Base-by-base conservation (phyloP, 1,284 basidiomycete species). In the Thecaphora thlaspeos region DNA sequence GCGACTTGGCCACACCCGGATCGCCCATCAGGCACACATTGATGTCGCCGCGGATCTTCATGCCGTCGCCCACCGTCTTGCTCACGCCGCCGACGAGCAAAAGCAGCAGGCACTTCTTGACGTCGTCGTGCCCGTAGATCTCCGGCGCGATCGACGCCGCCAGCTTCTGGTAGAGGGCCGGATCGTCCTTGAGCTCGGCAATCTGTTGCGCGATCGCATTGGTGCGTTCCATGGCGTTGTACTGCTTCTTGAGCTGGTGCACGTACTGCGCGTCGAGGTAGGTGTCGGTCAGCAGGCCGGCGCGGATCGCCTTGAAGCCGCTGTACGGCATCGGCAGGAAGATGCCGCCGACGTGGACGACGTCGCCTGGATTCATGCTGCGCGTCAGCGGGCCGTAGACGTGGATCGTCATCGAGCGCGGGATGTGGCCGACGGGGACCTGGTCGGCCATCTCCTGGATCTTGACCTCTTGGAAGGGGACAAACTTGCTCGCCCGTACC, bases 391-490 rank as follows among this genome's bases (percentile, higher is more conserved):
- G 87, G 14, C 95, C 95, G 68, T 91, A 87, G 36, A 98, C 83
- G 78, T 99, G 93, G 26, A 97, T 80, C 0, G 92, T 93, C 95
- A 97, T 98, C 2, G 92, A 92, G 34, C 95, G 88, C 28, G 95
- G 95, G 56, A 99, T 98, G 78, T 99, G 95, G 3, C 95, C 95
- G 34, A 98, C 93, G 21, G 95, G 95, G 0, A 99, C 95, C 86
- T 99, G 95, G 76, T 98, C 95, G 22, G 95, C 90, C 94, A 98
- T 95, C 80, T 99, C 95, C 79, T 99, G 95, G 43, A 99, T 91
- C 80, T 95, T 95, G 65, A 96, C 86, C 79, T 99, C 95, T 78
- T 99, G 95, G 83, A 98, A 99, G 0, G 94, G 91, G 71, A 89
- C 90, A 80, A 98, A 99, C 55, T 95, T 87, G 80, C 90, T 91